phyloP scores from a whole-genome alignment of 176 grass and related monocot genomes.

The Musa schizocarpa region DNA sequence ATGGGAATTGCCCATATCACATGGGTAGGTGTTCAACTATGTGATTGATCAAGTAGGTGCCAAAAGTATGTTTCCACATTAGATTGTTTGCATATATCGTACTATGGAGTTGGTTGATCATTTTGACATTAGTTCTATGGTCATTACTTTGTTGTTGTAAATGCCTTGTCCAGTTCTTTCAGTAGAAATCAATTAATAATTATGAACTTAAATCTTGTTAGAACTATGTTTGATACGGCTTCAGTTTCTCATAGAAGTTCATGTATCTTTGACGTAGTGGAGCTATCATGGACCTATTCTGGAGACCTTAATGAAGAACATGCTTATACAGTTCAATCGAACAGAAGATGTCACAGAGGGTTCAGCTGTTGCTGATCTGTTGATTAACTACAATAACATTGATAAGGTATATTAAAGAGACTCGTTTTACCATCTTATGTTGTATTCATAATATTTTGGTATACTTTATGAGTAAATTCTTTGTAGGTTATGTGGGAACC shows the following conservation, averaged over 20 bases:
- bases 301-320: conserved; percentile 74
- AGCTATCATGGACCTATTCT: conserved; percentile 90
- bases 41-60: no score
- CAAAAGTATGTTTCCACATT: no score
- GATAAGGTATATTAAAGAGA: conserved; percentile 67
- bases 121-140: no score
- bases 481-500: conserved; percentile 98
- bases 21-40: no score
- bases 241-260: not conserved
- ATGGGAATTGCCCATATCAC: no score
- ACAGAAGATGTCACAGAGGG: conserved; percentile 44
- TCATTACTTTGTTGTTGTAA: no score
- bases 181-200: no score
- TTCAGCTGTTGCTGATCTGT: conserved; percentile 62
- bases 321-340: conserved; percentile 44
- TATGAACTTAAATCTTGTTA: not conserved
- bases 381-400: conserved; percentile 97
- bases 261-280: conserved; percentile 44
- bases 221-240: conserved; percentile 1
- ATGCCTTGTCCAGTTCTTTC: no score
- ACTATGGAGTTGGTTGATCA: no score
- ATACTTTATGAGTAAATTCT: conserved; percentile 5
- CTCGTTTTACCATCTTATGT: conserved; percentile 7
- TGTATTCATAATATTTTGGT: not conserved
- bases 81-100: no score